A percentile compares a stretch with the other conserved stretches of the same genome.
Evolutionary conservation across 2,329 filamentous ascomycete genomes (phyloP).

Genomic region (Colletotrichum sp.): DNA sequence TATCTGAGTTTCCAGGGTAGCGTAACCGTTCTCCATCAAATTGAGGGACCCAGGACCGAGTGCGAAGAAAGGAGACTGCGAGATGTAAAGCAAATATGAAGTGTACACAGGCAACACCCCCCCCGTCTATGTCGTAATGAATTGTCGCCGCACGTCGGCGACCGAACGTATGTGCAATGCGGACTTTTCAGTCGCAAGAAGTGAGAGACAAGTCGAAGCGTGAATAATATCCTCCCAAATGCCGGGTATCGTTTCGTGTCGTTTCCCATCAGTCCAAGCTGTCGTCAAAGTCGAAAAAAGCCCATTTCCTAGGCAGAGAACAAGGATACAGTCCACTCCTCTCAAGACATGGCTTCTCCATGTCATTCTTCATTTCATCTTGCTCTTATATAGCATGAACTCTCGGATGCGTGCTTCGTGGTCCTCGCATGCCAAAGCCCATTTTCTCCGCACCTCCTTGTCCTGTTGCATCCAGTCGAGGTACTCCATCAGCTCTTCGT

Average conservation of each 20-base stretch:
- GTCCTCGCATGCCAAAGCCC: slow-evolving; percentile 62
- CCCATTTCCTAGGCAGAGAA: neutral
- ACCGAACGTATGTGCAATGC: slow-evolving; percentile 9
- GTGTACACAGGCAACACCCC: neutral
- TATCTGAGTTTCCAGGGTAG: neutral
- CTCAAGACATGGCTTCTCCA: neutral
- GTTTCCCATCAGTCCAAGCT: slow-evolving; percentile 13
- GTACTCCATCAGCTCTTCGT: slow-evolving; percentile 61
- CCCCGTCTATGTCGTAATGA: neutral
- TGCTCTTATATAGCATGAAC: slow-evolving; percentile 55
- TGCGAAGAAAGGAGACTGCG: neutral
- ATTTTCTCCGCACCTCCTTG: slow-evolving; percentile 64
- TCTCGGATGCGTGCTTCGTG: slow-evolving; percentile 65
- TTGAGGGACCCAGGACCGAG: neutral
- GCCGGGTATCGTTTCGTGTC: slow-evolving; percentile 18
- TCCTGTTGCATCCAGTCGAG: slow-evolving; percentile 67
- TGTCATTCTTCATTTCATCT: slow-evolving; percentile 40
- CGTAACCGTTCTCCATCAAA: neutral
- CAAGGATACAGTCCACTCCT: neutral
- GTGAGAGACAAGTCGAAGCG: slow-evolving; percentile 10
- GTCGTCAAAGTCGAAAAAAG: slow-evolving; percentile 12
- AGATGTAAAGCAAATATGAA: slow-evolving; percentile 10
- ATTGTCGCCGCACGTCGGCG: neutral
- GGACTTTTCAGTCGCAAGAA: neutral
- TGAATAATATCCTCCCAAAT: slow-evolving; percentile 14